phyloP scores from a whole-genome alignment of 2,329 filamentous ascomycete species.

The Tetracladium maxilliforme region DNA sequence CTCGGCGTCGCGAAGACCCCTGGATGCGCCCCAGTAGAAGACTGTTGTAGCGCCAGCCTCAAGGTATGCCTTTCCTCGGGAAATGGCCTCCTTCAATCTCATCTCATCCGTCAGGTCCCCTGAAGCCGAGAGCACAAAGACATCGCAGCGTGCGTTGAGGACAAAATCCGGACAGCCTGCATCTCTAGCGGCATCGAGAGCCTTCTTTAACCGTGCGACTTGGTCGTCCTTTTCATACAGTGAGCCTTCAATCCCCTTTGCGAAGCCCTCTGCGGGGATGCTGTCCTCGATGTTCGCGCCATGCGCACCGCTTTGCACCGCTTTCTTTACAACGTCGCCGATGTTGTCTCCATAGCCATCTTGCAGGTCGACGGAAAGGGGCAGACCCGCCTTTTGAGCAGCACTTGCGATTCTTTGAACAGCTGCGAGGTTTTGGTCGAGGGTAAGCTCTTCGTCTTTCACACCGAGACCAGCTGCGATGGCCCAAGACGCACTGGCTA shows the following conservation, averaged over 20 bases:
- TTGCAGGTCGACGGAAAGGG: slow-evolving; percentile 42
- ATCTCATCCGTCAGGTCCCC: slow-evolving; percentile 14
- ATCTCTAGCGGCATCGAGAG: slow-evolving; percentile 24
- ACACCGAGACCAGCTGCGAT: slow-evolving; percentile 29
- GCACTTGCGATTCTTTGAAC: slow-evolving; percentile 27
- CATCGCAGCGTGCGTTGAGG: slow-evolving; percentile 42
- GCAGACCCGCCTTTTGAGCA: slow-evolving; percentile 22
- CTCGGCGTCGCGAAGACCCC: slow-evolving; percentile 26
- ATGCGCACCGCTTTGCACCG: slow-evolving; percentile 34
- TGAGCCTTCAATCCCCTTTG: slow-evolving; percentile 14
- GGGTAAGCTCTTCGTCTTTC: slow-evolving; percentile 30
- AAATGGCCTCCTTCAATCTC: slow-evolving; percentile 30
- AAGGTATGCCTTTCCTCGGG: slow-evolving; percentile 39
- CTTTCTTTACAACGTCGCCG: slow-evolving; percentile 23
- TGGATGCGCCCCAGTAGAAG: slow-evolving; percentile 42
- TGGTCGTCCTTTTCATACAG: slow-evolving; percentile 26
- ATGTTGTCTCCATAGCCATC: slow-evolving; percentile 39
- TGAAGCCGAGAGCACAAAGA: slow-evolving; percentile 21
- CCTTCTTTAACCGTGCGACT: slow-evolving; percentile 26
- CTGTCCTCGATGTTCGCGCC: slow-evolving; percentile 46
- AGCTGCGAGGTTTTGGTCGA: slow-evolving; percentile 32
- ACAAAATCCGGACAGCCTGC: slow-evolving; percentile 38
- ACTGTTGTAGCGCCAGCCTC: slow-evolving; percentile 41
- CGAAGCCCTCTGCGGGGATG: slow-evolving; percentile 18
- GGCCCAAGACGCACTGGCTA: slow-evolving; percentile 35